Percentiles rank a stretch among this genome's conserved stretches.
These are phyloP conservation scores for Stropharia rugosoannulata DNA, from an alignment of 768 basidiomycete species.

Conservation along the genomic window DNA sequence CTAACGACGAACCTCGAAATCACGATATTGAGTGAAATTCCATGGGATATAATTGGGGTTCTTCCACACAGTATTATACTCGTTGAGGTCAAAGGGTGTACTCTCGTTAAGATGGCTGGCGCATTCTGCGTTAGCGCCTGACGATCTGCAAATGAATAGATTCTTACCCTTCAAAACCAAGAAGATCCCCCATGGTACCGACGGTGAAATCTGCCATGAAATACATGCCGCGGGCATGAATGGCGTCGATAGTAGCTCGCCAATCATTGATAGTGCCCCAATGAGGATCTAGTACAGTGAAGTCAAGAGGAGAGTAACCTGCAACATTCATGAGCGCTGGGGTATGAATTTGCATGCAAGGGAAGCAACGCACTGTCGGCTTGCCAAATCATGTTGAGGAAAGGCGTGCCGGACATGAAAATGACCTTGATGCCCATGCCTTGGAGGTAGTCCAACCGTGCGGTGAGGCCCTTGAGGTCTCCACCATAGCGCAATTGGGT, in stretches of 20 bases:
- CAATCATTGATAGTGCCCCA: slow-evolving; percentile 87
- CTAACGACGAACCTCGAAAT: slow-evolving; percentile 59
- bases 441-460: slow-evolving; percentile 81
- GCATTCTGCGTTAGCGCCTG: slow-evolving; percentile 3
- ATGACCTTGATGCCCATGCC: slow-evolving; percentile 86
- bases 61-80: slow-evolving; percentile 78
- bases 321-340: slow-evolving; percentile 11
- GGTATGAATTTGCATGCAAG: not conserved
- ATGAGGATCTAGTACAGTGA: slow-evolving; percentile 88
- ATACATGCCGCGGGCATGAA: slow-evolving; percentile 87
- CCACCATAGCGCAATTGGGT: slow-evolving; percentile 90
- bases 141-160: slow-evolving; percentile 8
- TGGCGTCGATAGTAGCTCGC: slow-evolving; percentile 67
- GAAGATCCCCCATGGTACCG: slow-evolving; percentile 86
- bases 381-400: slow-evolving; percentile 96
- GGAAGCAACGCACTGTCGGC: slow-evolving; percentile 74
- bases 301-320: slow-evolving; percentile 95
- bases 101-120: slow-evolving; percentile 73
- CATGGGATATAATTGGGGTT: slow-evolving; percentile 75
- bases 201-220: slow-evolving; percentile 93
- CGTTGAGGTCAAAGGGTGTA: slow-evolving; percentile 74
- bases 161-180: slow-evolving; percentile 77
- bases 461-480: slow-evolving; percentile 76
- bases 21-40: slow-evolving; percentile 83
- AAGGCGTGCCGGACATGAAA: slow-evolving; percentile 92